A percentile compares a stretch with the other conserved stretches of the same genome.
These are phyloP conservation scores for Meyerozyma carpophila DNA, from an alignment of 1,139 yeast genomes.

Conservation along the genomic window DNA sequence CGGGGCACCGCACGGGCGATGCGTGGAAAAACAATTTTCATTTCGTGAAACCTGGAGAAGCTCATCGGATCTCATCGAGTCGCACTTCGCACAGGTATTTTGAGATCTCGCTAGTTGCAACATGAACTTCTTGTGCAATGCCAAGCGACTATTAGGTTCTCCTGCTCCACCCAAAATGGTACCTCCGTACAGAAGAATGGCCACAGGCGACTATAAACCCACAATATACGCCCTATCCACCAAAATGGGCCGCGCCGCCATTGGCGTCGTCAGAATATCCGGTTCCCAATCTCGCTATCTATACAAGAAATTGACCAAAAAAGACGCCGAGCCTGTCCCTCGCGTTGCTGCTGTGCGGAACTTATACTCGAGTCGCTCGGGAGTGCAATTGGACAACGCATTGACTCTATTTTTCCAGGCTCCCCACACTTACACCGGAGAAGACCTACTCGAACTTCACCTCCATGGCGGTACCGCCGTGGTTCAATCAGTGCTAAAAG, in stretches of 20 bases:
- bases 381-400: constrained; percentile 65
- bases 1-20: neutral
- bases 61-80: neutral
- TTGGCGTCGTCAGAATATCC: constrained; percentile 78
- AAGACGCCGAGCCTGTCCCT: constrained; percentile 35
- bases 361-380: constrained; percentile 37
- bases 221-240: constrained; percentile 92
- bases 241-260: constrained; percentile 74
- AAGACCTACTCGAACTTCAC: constrained; percentile 81
- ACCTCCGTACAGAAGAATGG: neutral
- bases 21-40: neutral
- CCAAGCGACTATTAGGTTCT: neutral
- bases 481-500: constrained; percentile 57
- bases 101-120: neutral
- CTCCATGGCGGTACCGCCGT: constrained; percentile 94
- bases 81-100: neutral
- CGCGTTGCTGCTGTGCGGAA: constrained; percentile 54
- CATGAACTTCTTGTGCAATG: neutral
- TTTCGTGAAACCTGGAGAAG: neutral
- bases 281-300: constrained; percentile 58
- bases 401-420: constrained; percentile 61
- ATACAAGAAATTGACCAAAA: constrained; percentile 41
- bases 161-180: neutral
- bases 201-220: constrained; percentile 23
- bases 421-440: constrained; percentile 91